Evolutionary conservation across 495 filamentous ascomycete genomes (phyloP).

Genomic region (Cercophora scortea): DNA sequence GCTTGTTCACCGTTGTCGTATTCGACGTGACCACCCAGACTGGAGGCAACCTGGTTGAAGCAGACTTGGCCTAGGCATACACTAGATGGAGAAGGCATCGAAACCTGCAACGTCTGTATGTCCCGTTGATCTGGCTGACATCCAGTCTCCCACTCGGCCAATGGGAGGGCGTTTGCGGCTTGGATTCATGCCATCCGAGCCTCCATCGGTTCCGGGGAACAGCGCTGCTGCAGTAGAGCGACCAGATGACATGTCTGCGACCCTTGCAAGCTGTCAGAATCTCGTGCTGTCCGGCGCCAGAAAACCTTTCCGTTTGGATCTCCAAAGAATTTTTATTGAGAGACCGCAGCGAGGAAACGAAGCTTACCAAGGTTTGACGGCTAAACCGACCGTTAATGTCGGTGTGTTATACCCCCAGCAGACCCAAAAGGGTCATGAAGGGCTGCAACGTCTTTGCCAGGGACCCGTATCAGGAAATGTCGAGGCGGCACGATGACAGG

Average conservation of each 20-base stretch:
- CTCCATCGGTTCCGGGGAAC: conserved; percentile 2
- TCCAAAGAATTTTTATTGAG: conserved; percentile 9
- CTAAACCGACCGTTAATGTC: conserved; percentile 15
- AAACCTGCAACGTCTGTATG: not conserved
- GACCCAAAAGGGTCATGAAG: conserved; percentile 9
- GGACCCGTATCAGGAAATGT: conserved; percentile 19
- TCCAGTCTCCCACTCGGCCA: conserved; percentile 3
- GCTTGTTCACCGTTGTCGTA: not conserved
- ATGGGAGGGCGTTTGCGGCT: conserved; percentile 1
- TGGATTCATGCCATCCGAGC: conserved; percentile 6
- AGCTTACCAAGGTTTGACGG: conserved; percentile 21
- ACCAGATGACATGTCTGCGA: conserved; percentile 9
- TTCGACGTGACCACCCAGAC: not conserved
- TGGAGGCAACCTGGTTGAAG: not conserved
- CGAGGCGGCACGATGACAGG: conserved; percentile 16
- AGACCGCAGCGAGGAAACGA: conserved; percentile 11
- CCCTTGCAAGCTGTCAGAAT: conserved; percentile 10
- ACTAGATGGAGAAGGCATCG: not conserved
- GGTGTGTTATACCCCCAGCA: conserved; percentile 18
- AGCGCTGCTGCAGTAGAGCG: conserved; percentile 4
- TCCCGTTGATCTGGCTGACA: not conserved
- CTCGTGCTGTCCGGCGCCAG: conserved; percentile 12
- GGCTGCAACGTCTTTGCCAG: conserved; percentile 14
- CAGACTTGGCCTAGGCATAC: not conserved
- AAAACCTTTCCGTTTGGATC: conserved; percentile 11